Evolutionary conservation across 495 filamentous ascomycete genomes (phyloP).

Genomic region (Penicillium subrubescens): DNA sequence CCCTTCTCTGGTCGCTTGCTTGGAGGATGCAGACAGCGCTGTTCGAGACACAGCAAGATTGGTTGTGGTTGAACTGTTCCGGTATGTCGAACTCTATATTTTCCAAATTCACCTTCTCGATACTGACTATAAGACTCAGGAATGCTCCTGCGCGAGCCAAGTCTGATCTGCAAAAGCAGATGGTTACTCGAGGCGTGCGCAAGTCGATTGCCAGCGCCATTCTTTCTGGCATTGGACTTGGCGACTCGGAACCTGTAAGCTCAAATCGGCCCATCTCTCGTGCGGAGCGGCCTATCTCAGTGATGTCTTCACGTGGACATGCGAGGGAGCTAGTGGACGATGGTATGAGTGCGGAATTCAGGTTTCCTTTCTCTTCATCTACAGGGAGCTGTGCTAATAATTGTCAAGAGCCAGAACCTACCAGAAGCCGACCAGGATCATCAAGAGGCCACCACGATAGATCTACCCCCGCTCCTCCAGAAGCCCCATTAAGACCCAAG

Average conservation of each 20-base stretch:
- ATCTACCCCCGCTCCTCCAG: conserved; percentile 20
- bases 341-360: conserved; percentile 21
- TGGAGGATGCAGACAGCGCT: conserved; percentile 86
- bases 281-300: conserved; percentile 40
- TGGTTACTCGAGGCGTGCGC: conserved; percentile 76
- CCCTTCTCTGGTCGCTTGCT: conserved; percentile 74
- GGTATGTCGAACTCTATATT: conserved; percentile 47
- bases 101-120: conserved; percentile 7
- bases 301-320: conserved; percentile 32
- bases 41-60: conserved; percentile 83
- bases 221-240: conserved; percentile 66
- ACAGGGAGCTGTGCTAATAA: conserved; percentile 8
- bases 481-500: conserved; percentile 23
- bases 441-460: conserved; percentile 27
- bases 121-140: conserved; percentile 38
- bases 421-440: conserved; percentile 19
- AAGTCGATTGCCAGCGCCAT: conserved; percentile 82
- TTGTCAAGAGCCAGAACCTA: conserved; percentile 15
- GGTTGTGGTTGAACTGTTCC: conserved; percentile 82
- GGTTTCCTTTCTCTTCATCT: not conserved
- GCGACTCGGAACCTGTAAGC: conserved; percentile 28
- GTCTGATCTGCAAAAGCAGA: conserved; percentile 79
- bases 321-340: conserved; percentile 27
- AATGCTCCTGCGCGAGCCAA: conserved; percentile 82
- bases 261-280: conserved; percentile 45